Evolutionary conservation across 2,329 filamentous ascomycete genomes (phyloP).

Genomic region (Pyricularia pennisetigena): DNA sequence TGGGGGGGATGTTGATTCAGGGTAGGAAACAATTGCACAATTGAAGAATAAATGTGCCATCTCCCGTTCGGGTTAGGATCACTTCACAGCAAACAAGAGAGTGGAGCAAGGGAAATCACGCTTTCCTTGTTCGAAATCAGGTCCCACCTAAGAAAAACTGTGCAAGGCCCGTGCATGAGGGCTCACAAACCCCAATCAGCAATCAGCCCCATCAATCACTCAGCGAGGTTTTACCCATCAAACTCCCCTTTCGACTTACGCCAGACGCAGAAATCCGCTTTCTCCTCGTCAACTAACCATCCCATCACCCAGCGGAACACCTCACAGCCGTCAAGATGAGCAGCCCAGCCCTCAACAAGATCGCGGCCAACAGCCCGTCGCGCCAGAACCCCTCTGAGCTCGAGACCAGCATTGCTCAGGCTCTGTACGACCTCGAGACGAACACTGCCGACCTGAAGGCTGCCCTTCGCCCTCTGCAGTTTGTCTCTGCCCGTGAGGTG

Average conservation of each 20-base stretch:
- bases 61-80: background rate
- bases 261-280: conserved; percentile 1
- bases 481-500: conserved; percentile 99
- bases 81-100: background rate
- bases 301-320: conserved; percentile 9
- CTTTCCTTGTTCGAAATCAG: background rate
- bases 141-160: background rate
- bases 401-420: conserved; percentile 91
- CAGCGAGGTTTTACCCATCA: background rate
- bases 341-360: conserved; percentile 85
- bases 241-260: background rate
- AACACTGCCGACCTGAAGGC: conserved; percentile 98
- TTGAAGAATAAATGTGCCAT: background rate
- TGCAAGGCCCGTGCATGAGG: conserved; percentile 7
- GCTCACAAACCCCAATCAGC: conserved; percentile 14
- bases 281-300: conserved; percentile 5
- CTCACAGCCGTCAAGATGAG: conserved; percentile 37
- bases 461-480: conserved; percentile 93
- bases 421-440: conserved; percentile 98
- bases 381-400: conserved; percentile 94
- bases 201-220: background rate
- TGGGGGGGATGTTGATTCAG: background rate
- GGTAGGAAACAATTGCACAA: background rate
- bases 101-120: background rate
- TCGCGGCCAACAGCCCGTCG: conserved; percentile 93